Conservation (phyloP, 352 stramenopile species). For the Globisporangium abappressorium region DNA sequence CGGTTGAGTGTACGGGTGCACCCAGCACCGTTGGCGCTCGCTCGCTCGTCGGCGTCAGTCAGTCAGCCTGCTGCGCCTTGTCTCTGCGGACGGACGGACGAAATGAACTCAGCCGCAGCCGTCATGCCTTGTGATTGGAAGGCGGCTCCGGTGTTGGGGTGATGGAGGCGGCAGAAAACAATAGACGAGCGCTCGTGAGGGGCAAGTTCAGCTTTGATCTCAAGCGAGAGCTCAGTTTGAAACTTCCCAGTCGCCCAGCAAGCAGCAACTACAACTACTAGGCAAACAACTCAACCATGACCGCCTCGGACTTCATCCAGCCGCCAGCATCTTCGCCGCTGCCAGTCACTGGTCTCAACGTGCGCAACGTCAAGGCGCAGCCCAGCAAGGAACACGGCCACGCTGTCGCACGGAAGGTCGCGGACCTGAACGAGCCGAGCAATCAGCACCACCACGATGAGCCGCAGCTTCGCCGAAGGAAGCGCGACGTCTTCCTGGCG, state of each 20-base stretch:
- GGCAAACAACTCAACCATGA: constrained; percentile 6
- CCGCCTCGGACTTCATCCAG: constrained; percentile 8
- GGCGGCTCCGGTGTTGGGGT: not conserved
- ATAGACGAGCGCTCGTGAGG: not conserved
- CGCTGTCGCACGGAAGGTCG: constrained; percentile 2
- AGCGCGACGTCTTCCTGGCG: constrained; percentile 17
- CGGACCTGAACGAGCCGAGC: not conserved
- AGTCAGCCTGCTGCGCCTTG: not conserved
- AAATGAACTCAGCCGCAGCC: not conserved
- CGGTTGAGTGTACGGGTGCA: not conserved
- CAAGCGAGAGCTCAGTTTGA: constrained; percentile 2
- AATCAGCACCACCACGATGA: not conserved
- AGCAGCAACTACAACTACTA: not conserved
- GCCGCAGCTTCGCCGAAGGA: constrained; percentile 7
- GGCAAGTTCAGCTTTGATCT: not conserved
- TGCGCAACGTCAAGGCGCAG: not conserved
- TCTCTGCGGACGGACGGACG: not conserved
- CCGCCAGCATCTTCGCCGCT: not conserved
- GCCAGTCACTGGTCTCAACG: not conserved
- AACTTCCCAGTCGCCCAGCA: not conserved
- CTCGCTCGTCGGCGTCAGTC: not conserved
- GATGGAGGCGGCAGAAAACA: not conserved
- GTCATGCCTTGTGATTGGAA: constrained; percentile 6
- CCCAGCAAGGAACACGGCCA: constrained; percentile 6
- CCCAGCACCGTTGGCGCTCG: not conserved